Percentiles rank a stretch among this genome's conserved stretches.
Conservation (phyloP, 768 basidiomycete genomes). For the Lactarius quietus region DNA sequence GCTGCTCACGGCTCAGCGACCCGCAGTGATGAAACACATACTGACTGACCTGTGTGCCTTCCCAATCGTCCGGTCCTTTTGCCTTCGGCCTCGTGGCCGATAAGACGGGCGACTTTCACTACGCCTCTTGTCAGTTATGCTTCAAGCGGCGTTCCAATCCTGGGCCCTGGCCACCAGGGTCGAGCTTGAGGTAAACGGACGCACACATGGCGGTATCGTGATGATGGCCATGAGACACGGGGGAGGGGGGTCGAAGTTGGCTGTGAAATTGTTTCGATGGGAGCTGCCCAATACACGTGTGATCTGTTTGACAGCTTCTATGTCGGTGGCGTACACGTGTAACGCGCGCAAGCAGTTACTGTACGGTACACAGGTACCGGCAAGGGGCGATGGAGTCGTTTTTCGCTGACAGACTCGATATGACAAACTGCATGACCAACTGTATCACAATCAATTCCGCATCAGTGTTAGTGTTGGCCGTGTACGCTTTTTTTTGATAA, state of each 20-base stretch:
- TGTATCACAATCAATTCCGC: no score
- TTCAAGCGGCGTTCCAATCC: constrained; percentile 77
- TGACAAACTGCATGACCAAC: no score
- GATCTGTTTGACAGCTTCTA: background rate
- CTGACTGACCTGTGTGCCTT: background rate
- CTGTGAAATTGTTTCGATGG: background rate
- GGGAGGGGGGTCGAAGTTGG: no score
- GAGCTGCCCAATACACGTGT: background rate
- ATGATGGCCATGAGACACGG: background rate
- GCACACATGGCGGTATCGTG: constrained; percentile 35
- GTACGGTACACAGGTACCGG: no score
- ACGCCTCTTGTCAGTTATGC: constrained; percentile 82
- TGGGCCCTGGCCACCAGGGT: constrained; percentile 46
- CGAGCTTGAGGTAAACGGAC: constrained; percentile 52
- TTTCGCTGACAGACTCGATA: background rate
- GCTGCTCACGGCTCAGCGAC: no score
- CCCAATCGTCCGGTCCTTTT: constrained; percentile 78
- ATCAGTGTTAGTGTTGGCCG: background rate
- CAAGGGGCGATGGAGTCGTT: background rate
- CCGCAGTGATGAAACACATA: background rate
- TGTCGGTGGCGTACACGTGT: background rate
- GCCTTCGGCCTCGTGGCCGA: constrained; percentile 86
- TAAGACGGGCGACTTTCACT: constrained; percentile 85
- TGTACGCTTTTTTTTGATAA: background rate
- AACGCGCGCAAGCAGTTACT: no score